Percentiles rank a stretch among this genome's conserved stretches.
phyloP scores from a whole-genome alignment of 345 rosid genomes.

The Leavenworthia alabamica region DNA sequence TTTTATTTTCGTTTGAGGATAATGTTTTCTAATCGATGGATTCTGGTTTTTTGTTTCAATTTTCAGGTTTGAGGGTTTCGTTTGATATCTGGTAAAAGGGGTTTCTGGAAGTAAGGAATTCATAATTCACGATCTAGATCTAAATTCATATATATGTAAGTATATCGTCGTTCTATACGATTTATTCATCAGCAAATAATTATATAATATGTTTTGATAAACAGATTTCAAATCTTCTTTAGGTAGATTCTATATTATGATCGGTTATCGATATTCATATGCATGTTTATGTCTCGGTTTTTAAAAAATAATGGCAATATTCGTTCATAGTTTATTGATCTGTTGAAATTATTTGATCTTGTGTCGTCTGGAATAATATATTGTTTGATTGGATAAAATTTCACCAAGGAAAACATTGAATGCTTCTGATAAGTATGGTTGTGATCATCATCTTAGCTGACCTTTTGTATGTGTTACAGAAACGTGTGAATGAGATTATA shows the following conservation, averaged over 20 bases:
- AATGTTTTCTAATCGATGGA: background rate
- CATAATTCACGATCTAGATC: background rate
- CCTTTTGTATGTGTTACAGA: conserved; percentile 1
- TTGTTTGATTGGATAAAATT: background rate
- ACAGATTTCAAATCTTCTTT: background rate
- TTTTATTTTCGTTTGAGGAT: background rate
- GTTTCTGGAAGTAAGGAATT: background rate
- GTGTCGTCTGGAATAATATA: background rate
- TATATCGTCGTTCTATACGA: background rate
- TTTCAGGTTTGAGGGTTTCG: conserved; percentile 28
- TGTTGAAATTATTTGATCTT: background rate
- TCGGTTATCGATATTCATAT: background rate
- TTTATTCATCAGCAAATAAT: background rate
- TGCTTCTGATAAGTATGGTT: background rate
- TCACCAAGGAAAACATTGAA: background rate
- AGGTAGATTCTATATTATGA: background rate
- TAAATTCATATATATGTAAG: conserved; percentile 16
- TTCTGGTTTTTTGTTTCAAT: background rate
- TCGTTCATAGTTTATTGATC: background rate
- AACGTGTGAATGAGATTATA: conserved; percentile 65
- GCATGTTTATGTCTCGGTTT: background rate
- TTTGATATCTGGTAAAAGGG: conserved; percentile 21
- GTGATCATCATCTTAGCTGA: background rate
- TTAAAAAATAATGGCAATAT: background rate
- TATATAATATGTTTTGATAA: background rate